phyloP scores from a whole-genome alignment of 768 basidiomycete species.

The Auricularia auricula-judae region DNA sequence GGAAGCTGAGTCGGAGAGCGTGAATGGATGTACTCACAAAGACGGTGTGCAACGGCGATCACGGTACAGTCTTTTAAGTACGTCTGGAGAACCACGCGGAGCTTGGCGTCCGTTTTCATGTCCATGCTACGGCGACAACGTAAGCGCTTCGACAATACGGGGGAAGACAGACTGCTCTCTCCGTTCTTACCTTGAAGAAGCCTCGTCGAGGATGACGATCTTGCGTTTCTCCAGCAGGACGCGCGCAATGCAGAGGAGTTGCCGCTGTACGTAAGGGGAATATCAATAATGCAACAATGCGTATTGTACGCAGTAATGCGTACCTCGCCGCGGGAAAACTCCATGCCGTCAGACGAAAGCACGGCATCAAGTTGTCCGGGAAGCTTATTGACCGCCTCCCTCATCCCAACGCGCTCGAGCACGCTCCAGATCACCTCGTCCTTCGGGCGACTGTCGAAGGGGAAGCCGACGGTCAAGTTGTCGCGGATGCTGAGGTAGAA shows the following conservation, averaged over 20 bases:
- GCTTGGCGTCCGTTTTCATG: conserved; percentile 1
- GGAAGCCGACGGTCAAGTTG: conserved; percentile 1
- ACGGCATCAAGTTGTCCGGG: not conserved
- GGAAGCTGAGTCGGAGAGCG: not conserved
- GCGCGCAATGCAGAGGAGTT: conserved; percentile 5
- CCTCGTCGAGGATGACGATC: conserved; percentile 7
- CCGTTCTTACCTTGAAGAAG: conserved; percentile 2
- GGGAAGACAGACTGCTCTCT: too few species aligned
- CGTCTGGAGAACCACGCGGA: not conserved
- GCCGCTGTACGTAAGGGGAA: not conserved
- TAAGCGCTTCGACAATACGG: not conserved
- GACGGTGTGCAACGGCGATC: conserved; percentile 5
- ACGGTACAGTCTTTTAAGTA: conserved; percentile 1
- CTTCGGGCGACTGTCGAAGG: not conserved
- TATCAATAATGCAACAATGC: too few species aligned
- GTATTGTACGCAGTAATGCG: not conserved
- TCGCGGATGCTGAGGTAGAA: conserved; percentile 4
- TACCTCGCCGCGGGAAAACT: conserved; percentile 7
- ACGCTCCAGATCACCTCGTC: conserved; percentile 5
- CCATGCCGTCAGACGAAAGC: not conserved
- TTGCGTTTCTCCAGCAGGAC: conserved; percentile 2
- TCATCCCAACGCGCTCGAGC: conserved; percentile 5
- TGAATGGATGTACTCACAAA: not conserved
- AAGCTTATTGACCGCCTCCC: not conserved
- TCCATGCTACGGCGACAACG: not conserved